Evolutionary conservation across 768 basidiomycete species (phyloP), one percentile per base, ranked within the genome.

Genomic region (Hygrocybe punicea): DNA sequence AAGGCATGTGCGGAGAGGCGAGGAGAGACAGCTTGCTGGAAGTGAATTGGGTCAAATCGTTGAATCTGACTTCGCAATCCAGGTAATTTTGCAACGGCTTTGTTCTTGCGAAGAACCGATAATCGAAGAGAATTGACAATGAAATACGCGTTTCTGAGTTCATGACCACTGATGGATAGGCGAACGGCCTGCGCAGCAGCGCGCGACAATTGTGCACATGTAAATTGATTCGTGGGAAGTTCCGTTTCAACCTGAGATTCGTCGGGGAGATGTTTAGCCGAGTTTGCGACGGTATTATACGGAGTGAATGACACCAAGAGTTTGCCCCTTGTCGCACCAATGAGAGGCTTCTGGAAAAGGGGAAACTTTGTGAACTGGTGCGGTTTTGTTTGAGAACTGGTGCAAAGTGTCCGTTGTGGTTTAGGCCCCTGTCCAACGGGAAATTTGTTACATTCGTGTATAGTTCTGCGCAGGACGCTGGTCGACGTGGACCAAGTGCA

Each of bases 1-100:
- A 91, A 74, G 24, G 77, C 72, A 61, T 91, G 89, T 0, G 82
- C 79, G 16, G 84, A 71, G 3, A 91, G 73, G 19, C 82, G 83
- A 2, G 82, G 79, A 23, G 88, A 80, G 9, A 87, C 70, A 1
- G 76, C 68, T 35, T 68, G 71, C 48, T 76, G 75, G 59, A 86
- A 84, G 14, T 77, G 69, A 52, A 84, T 58, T 23, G 75, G 74
- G 17, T 72, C 63, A 58, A 76, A 81, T 14, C 69, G 61, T 47
- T 68, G 59, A 9, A 68, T 53, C 24, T 65, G 69, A 19, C 60
- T 57, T 47, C 13, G 14, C 46, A 56, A 62, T 53, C 48, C 39
- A 23, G 37, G 45, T 19, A 56, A 54, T 65, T 58, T 24, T 50
- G 10, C 21, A 66, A 55, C 1, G 62, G 51, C 60, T 59, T 47